A percentile compares a stretch with the other conserved stretches of the same genome.
These are phyloP conservation scores for Moelleriella libera DNA, from an alignment of 2,329 filamentous ascomycete species.

Conservation along the genomic window DNA sequence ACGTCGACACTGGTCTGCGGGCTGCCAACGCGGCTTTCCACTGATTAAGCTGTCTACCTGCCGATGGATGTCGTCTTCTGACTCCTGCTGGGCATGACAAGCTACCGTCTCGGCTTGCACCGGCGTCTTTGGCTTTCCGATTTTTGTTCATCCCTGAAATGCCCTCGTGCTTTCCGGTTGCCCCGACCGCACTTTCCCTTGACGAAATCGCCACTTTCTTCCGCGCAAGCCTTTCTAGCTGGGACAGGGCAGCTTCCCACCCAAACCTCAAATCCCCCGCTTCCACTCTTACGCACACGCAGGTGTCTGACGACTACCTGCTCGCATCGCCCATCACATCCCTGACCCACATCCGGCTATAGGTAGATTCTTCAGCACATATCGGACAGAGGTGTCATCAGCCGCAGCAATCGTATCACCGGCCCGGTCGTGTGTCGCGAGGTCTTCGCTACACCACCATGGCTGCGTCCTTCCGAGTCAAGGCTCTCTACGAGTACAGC, in stretches of 20 bases:
- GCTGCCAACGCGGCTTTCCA: neutral
- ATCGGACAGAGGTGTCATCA: constrained; percentile 1
- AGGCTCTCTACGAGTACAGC: constrained; percentile 86
- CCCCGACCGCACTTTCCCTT: no score
- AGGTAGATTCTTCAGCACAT: neutral
- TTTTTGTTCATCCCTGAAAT: no score
- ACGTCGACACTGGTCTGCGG: constrained; percentile 2
- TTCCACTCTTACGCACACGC: constrained; percentile 2
- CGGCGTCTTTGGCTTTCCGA: no score
- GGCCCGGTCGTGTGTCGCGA: constrained; percentile 3
- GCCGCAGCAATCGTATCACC: constrained; percentile 6
- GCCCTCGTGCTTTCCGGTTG: no score
- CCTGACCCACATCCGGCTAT: constrained; percentile 2
- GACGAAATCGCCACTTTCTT: no score
- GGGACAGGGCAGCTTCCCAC: neutral
- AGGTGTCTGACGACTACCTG: constrained; percentile 5
- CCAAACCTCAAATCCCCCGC: constrained; percentile 4
- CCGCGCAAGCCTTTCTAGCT: neutral
- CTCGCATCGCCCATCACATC: constrained; percentile 1
- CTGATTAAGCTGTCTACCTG: no score
- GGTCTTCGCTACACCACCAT: constrained; percentile 31
- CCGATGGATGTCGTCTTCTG: no score
- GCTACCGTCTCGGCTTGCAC: no score
- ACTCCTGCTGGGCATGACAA: no score
- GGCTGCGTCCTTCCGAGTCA: constrained; percentile 79